Evolutionary conservation across 306 rosid genomes (phyloP).

Genomic region (Citrullus amarus): DNA sequence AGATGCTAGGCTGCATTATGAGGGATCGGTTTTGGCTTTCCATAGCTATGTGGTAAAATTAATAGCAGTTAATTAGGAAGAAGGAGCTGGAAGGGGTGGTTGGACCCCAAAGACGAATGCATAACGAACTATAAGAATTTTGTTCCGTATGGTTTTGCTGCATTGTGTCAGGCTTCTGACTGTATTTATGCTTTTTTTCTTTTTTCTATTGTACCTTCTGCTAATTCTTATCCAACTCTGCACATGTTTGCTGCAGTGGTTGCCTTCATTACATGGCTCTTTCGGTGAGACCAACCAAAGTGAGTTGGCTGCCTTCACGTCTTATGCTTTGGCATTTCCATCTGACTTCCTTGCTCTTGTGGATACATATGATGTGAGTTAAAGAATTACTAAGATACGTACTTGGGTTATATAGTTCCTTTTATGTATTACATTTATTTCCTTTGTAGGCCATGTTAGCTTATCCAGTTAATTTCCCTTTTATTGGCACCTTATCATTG

Average conservation of each 20-base stretch:
- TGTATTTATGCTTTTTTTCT: not conserved
- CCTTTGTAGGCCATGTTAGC: not conserved
- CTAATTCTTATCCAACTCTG: not conserved
- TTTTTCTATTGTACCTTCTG: not conserved
- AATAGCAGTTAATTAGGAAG: not conserved
- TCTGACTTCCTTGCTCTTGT: conserved; percentile 82
- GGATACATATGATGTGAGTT: conserved; percentile 91
- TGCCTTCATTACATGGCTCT: conserved; percentile 36
- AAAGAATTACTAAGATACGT: not conserved
- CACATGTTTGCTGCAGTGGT: conserved; percentile 49
- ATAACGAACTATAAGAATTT: not conserved
- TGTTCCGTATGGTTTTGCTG: not conserved
- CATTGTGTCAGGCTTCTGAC: not conserved
- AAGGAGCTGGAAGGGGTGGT: not conserved
- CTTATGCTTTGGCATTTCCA: conserved; percentile 97
- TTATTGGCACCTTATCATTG: not conserved
- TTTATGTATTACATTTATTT: not conserved
- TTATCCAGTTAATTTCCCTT: not conserved
- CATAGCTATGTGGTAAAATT: not conserved
- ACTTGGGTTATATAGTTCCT: not conserved
- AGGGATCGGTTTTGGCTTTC: not conserved
- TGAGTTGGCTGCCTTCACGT: conserved; percentile 89
- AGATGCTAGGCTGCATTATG: not conserved
- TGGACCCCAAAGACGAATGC: not conserved
- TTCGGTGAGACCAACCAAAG: conserved; percentile 96